Evolutionary conservation across 768 basidiomycete genomes (phyloP).

Genomic region (Cantharellus anzutake): DNA sequence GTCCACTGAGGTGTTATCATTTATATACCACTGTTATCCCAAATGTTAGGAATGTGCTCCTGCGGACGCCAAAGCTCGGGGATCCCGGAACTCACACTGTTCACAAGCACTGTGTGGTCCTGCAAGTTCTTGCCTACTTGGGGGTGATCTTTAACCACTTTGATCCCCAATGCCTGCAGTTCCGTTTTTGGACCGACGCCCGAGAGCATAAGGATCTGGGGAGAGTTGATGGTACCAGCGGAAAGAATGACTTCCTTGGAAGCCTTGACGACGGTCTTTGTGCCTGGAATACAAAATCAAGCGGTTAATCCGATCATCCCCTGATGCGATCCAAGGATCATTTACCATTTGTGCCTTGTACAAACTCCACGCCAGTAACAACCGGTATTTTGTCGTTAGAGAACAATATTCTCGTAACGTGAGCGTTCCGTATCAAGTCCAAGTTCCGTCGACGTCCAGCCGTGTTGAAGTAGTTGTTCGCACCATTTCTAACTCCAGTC

Average conservation of each 20-base stretch:
- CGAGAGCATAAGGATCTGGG: slow-evolving; percentile 26
- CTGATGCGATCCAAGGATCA: slow-evolving; percentile 11
- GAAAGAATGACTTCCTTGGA: slow-evolving; percentile 10
- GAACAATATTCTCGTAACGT: slow-evolving; percentile 33
- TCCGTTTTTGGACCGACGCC: slow-evolving; percentile 22
- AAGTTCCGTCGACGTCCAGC: slow-evolving; percentile 31
- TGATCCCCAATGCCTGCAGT: slow-evolving; percentile 17
- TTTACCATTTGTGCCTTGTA: slow-evolving; percentile 12
- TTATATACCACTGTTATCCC: too few relatives aligned
- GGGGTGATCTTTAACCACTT: slow-evolving; percentile 19
- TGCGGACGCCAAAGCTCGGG: too few relatives aligned
- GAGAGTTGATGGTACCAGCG: slow-evolving; percentile 20
- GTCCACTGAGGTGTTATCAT: too few relatives aligned
- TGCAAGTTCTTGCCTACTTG: slow-evolving; percentile 27
- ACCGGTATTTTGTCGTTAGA: slow-evolving; percentile 9
- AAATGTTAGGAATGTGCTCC: too few relatives aligned
- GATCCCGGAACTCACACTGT: neutral
- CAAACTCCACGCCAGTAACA: slow-evolving; percentile 32
- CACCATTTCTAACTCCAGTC: neutral
- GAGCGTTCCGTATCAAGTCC: slow-evolving; percentile 35
- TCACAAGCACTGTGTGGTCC: slow-evolving; percentile 8
- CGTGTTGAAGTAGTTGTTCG: neutral
- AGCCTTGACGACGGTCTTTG: slow-evolving; percentile 1
- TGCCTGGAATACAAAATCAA: neutral
- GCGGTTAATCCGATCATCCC: neutral